Conservation (phyloP, 129 eudicot genomes). For the Sambucus nigra region DNA sequence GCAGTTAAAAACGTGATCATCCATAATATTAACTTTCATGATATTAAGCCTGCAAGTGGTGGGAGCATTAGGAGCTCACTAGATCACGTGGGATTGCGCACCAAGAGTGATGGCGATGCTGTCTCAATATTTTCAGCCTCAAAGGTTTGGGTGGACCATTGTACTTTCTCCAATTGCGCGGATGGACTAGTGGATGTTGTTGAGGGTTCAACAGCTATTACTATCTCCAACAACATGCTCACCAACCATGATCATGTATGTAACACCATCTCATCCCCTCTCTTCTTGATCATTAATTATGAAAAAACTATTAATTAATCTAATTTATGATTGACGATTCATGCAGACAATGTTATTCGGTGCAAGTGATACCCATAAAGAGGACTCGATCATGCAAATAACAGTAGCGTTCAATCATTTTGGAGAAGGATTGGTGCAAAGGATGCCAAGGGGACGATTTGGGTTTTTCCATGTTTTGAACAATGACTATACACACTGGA, state of each 20-base stretch:
- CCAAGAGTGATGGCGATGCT: constrained; percentile 18
- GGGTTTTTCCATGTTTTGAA: constrained; percentile 29
- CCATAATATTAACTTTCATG: constrained; percentile 20
- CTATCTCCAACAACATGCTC: constrained; percentile 23
- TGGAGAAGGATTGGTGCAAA: constrained; percentile 15
- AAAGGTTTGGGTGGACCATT: constrained; percentile 20
- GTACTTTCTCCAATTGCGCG: background rate
- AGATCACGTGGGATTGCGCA: constrained; percentile 14
- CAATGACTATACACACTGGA: constrained; percentile 34
- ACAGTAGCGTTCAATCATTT: constrained; percentile 29
- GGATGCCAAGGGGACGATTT: constrained; percentile 27
- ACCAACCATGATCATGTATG: constrained; percentile 8
- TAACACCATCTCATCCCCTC: no score
- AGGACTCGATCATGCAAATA: constrained; percentile 17
- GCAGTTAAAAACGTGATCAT: constrained; percentile 36
- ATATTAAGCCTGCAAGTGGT: constrained; percentile 2
- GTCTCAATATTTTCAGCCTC: constrained; percentile 9
- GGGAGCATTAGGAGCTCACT: constrained; percentile 16
- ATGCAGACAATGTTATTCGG: constrained; percentile 30
- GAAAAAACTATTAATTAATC: background rate
- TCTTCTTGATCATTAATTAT: no score
- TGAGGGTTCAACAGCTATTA: constrained; percentile 21
- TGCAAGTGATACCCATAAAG: constrained; percentile 9
- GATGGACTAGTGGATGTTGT: constrained; percentile 18
- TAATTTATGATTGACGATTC: background rate